Base-by-base conservation (phyloP, 306 rosid genomes). In the Hippophae rhamnoides region DNA sequence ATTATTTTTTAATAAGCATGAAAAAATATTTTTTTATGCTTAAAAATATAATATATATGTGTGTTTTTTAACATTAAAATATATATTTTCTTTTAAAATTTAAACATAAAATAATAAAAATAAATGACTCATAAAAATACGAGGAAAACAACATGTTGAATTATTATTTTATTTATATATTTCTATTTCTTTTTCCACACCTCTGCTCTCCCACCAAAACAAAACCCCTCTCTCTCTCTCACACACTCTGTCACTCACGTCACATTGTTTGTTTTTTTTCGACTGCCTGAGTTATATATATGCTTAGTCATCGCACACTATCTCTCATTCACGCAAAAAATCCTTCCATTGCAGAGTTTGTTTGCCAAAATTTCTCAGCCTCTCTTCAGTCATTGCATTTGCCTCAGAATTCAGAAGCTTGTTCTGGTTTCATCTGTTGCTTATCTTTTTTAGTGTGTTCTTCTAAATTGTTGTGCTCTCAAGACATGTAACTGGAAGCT, bases 401-500 rank as follows among this genome's bases (percentile, higher is more conserved):
- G 56, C 42, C 68, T 72, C 60, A 11, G 23, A 51, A 47, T 31
- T 77, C 69, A 49, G 63, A 43, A 6, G 57, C 57, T 58, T 69
- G 70, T 64, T 60, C 61, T 64, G 51, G 43, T 54, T 59, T 9
- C 61, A 9, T 77, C 77, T 64, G 71, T 60, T 60, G 70, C 70
- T 65, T 66, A 46, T 53, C 57, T 44, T 47, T 43, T 18, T 23
- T 47, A 13, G 48, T 62, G 60, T 69, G 47, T 43, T 38, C 18
- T 0, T 12, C 9, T 47, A 45, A 41, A 58, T 48, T 62, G 65
- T n/a, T 54, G 45, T 9, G 54, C 9, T 56, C 64, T 69, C 79
- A 56, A 77, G 69, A 66, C 65, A 77, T 85, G 92, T 89, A 82
- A 83, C 76, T 74, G 69, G 74, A 75, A 56, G 68, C 72, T 69